Base-by-base conservation (phyloP, 1,284 basidiomycete species). In the Phellinidium pouzarii region DNA sequence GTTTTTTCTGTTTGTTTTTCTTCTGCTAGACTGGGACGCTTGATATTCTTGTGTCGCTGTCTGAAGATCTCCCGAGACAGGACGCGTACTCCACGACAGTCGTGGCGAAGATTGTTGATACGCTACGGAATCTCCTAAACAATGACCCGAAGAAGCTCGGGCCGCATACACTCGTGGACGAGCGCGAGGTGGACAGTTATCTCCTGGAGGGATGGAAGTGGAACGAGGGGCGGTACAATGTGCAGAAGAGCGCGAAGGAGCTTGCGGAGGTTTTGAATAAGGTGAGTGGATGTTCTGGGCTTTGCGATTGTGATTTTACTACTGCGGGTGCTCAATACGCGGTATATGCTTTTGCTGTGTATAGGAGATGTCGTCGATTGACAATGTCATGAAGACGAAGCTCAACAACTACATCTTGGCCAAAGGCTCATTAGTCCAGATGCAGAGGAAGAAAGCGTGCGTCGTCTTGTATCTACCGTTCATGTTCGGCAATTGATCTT, bases 51-150 rank as follows among this genome's bases (percentile, higher is more conserved):
- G 84, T 99, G 59, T 78, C 82, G 3, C 79, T 99, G 45, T 95
- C 93, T 14, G 96, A 99, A 65, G 84, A 90, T 50, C 78, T 99
- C 42, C 91, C 94, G 12, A 98, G 97, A 71, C 82, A 89, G 58
- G 96, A 99, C 61, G 66, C 78, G n/a, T 80, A 80, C 72, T 94
- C 96, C 72, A 97, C 91, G 2, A 73, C 80, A 20, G 83, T 85
- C 9, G 87, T 95, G 55, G 89, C 89, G 57, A 98, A 97, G 77
- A 87, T 89, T 22, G 91, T 98, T 55, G 96, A 99, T 64, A 94
- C 93, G 0, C 78, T 98, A 47, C 88, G 94, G 44, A 91, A 87
- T 59, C 78, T 99, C 50, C 72, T 95, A 50, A 94, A 93, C 65
- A 94, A 96, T 61, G 92, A 96, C 64, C 80, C 87, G 8, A 65